Conservation (phyloP, 768 basidiomycete species). For the Pholiota microspora region DNA sequence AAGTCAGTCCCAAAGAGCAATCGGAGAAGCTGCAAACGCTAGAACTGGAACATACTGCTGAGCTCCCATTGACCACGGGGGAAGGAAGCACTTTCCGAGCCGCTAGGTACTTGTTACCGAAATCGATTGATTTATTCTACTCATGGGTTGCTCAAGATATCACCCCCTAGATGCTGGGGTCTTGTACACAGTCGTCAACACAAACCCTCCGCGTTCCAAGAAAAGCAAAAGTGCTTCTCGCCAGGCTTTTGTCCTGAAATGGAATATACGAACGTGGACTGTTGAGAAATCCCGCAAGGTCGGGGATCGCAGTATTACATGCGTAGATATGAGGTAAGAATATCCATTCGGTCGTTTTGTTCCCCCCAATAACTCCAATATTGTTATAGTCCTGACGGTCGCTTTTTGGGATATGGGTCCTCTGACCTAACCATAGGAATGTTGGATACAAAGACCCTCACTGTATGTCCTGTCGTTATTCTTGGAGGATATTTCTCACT, state of each 20-base stretch:
- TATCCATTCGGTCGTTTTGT: constrained; percentile 15
- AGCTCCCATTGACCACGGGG: constrained; percentile 50
- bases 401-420: constrained; percentile 79
- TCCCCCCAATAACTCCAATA: constrained; percentile 5
- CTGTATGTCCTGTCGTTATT: constrained; percentile 45
- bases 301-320: constrained; percentile 78
- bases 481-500: neutral
- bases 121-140: neutral
- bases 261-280: constrained; percentile 72
- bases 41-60: constrained; percentile 47
- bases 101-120: constrained; percentile 40
- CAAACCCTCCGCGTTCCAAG: constrained; percentile 55
- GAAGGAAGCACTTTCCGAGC: constrained; percentile 64
- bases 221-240: constrained; percentile 52
- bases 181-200: constrained; percentile 74
- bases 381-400: constrained; percentile 68
- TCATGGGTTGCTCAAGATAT: constrained; percentile 36
- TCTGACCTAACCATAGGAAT: constrained; percentile 86
- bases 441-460: constrained; percentile 73
- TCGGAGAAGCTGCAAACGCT: constrained; percentile 26
- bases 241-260: constrained; percentile 67
- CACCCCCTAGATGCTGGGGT: constrained; percentile 50
- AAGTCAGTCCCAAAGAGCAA: constrained; percentile 18
- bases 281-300: constrained; percentile 67
- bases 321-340: constrained; percentile 82